These are phyloP conservation scores for Fusarium sambucinum DNA, from an alignment of 2,329 filamentous ascomycete genomes.

Conservation along the genomic window DNA sequence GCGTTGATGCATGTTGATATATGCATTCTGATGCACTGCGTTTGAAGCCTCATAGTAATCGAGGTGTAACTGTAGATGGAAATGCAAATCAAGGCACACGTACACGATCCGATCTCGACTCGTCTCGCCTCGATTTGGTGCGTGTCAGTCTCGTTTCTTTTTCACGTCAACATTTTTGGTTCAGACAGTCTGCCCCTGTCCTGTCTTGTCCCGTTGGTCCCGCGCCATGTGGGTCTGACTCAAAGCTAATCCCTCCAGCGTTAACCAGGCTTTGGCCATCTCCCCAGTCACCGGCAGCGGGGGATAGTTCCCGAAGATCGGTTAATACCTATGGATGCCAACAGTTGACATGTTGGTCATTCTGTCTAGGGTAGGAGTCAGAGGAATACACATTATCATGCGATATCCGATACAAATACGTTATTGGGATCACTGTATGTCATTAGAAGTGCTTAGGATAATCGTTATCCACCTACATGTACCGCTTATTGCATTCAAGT, in stretches of 20 bases:
- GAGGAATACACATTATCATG: neutral
- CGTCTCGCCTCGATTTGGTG: constrained; percentile 23
- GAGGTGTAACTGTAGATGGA: constrained; percentile 5
- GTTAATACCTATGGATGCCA: constrained; percentile 5
- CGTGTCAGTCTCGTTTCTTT: constrained; percentile 24
- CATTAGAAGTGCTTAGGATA: neutral
- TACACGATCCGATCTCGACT: constrained; percentile 25
- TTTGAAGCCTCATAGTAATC: constrained; percentile 17
- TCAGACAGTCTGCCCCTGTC: constrained; percentile 30
- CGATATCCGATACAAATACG: neutral
- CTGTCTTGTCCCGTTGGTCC: constrained; percentile 39
- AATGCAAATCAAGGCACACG: constrained; percentile 28
- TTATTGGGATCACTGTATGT: neutral
- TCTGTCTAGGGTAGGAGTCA: constrained; percentile 27
- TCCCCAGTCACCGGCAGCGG: constrained; percentile 35
- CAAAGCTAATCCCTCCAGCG: constrained; percentile 20
- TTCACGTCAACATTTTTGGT: constrained; percentile 24
- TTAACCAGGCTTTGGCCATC: constrained; percentile 25
- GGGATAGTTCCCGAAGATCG: constrained; percentile 36
- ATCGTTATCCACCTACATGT: neutral
- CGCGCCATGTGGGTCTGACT: constrained; percentile 33
- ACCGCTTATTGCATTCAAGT: neutral
- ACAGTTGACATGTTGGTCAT: constrained; percentile 1
- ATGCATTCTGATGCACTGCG: neutral
- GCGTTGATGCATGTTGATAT: neutral